Percentiles rank a stretch among this genome's conserved stretches.
Evolutionary conservation across 257 asterid genomes (phyloP).

Genomic region (Salvia rosmarinus): DNA sequence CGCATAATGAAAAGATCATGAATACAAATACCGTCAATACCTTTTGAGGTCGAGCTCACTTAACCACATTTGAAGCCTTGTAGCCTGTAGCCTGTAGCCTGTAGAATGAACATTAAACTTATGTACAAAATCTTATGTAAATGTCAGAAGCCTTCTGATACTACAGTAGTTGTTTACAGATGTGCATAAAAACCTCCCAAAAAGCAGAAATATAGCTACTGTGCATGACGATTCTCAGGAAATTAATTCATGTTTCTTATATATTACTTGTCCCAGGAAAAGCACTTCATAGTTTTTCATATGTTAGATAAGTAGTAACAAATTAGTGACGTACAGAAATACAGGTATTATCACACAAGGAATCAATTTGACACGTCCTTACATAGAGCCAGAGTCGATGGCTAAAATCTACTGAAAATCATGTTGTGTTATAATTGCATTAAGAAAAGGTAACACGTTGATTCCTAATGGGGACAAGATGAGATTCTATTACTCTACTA

Average conservation of each 20-base stretch:
- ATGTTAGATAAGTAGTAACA: background rate
- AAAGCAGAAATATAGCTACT: background rate
- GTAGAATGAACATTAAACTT: conserved; percentile 29
- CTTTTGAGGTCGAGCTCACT: too few species aligned
- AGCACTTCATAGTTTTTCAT: background rate
- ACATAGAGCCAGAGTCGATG: background rate
- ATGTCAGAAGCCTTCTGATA: conserved; percentile 4
- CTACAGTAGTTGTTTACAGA: background rate
- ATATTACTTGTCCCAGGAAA: background rate
- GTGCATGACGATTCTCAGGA: conserved; percentile 16
- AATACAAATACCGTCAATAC: too few species aligned
- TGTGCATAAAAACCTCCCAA: conserved; percentile 17
- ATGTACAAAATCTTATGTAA: conserved; percentile 22
- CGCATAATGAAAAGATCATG: too few species aligned
- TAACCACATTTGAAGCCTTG: too few species aligned
- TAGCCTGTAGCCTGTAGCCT: conserved; percentile 88
- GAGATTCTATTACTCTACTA: too few species aligned
- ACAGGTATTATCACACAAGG: background rate
- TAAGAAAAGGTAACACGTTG: background rate
- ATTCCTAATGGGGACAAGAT: too few species aligned
- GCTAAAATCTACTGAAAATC: conserved; percentile 11
- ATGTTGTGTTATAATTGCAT: background rate
- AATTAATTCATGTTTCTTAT: background rate
- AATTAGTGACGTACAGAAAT: background rate
- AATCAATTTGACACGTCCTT: conserved; percentile 7